A percentile compares a stretch with the other conserved stretches of the same genome.
Conservation (phyloP, 1,284 basidiomycete species). For the Ceratobasidium theobromae region DNA sequence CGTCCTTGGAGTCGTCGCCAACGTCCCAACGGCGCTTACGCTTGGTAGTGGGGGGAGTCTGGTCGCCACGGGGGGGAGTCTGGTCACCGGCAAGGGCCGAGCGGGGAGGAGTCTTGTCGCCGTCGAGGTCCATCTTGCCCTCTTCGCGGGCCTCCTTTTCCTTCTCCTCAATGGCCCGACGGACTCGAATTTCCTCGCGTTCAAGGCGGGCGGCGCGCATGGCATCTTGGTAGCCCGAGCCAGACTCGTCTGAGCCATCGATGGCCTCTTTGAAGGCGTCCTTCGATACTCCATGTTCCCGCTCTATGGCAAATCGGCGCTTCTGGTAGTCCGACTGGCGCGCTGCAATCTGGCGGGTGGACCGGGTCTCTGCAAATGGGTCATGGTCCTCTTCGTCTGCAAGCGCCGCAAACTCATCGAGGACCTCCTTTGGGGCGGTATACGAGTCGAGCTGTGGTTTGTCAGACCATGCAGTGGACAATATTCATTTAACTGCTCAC, state of each 20-base stretch:
- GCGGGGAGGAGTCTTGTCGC: constrained; percentile 77
- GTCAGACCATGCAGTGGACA: neutral
- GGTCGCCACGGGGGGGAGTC: constrained; percentile 38
- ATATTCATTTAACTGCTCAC: neutral
- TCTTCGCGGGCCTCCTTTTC: constrained; percentile 75
- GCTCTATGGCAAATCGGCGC: constrained; percentile 79
- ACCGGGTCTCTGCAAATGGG: constrained; percentile 90
- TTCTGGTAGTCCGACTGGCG: constrained; percentile 96
- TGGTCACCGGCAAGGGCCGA: constrained; percentile 36
- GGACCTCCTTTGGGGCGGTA: constrained; percentile 90
- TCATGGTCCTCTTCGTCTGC: constrained; percentile 91
- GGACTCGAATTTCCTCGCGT: constrained; percentile 88
- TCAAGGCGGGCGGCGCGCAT: constrained; percentile 92
- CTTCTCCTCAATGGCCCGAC: constrained; percentile 85
- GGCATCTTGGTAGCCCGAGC: constrained; percentile 88
- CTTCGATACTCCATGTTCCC: constrained; percentile 49
- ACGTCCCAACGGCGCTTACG: constrained; percentile 90
- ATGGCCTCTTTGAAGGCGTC: constrained; percentile 73
- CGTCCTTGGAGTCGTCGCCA: constrained; percentile 36
- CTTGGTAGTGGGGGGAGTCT: constrained; percentile 58
- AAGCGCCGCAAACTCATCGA: constrained; percentile 91
- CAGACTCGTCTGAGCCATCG: constrained; percentile 72
- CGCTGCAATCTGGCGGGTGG: constrained; percentile 88
- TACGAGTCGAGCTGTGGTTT: constrained; percentile 71
- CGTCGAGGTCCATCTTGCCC: constrained; percentile 70